Evolutionary conservation across 1,284 basidiomycete species (phyloP).

Genomic region (Cryptococcus amylolentus): DNA sequence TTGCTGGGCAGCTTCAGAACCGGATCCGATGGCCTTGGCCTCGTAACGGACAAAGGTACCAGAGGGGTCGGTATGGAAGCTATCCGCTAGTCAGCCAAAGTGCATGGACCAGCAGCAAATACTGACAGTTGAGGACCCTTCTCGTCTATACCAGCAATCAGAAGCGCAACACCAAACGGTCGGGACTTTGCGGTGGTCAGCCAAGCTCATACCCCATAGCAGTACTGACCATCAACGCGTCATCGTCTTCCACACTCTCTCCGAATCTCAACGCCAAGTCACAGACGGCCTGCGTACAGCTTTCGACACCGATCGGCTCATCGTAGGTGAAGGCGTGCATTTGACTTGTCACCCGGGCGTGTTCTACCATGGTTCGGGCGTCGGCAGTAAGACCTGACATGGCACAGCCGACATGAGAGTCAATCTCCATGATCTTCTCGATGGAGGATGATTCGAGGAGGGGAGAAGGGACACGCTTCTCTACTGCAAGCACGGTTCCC

Average conservation of each 20-base stretch:
- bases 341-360: slow-evolving; percentile 93
- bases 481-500: slow-evolving; percentile 91
- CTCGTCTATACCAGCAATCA: slow-evolving; percentile 96
- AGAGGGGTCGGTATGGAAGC: slow-evolving; percentile 98
- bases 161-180: slow-evolving; percentile 94
- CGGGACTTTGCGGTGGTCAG: slow-evolving; percentile 60
- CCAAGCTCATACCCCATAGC: background rate
- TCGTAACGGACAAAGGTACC: slow-evolving; percentile 96
- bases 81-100: slow-evolving; percentile 38
- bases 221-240: slow-evolving; percentile 81
- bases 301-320: slow-evolving; percentile 94
- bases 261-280: slow-evolving; percentile 96
- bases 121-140: slow-evolving; percentile 87
- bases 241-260: slow-evolving; percentile 97
- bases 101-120: background rate
- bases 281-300: slow-evolving; percentile 94
- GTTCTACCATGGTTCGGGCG: slow-evolving; percentile 99
- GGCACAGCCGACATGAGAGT: slow-evolving; percentile 91
- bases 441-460: slow-evolving; percentile 93
- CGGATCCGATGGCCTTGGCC: slow-evolving; percentile 97
- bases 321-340: slow-evolving; percentile 98
- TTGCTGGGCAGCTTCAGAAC: slow-evolving; percentile 95
- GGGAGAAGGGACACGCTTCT: slow-evolving; percentile 97
- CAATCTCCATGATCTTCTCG: slow-evolving; percentile 99
- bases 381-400: slow-evolving; percentile 98